Percentiles rank a stretch among this genome's conserved stretches.
These are phyloP conservation scores for Thalassiosira sp. DNA, from an alignment of 352 stramenopile genomes.

Conservation along the genomic window DNA sequence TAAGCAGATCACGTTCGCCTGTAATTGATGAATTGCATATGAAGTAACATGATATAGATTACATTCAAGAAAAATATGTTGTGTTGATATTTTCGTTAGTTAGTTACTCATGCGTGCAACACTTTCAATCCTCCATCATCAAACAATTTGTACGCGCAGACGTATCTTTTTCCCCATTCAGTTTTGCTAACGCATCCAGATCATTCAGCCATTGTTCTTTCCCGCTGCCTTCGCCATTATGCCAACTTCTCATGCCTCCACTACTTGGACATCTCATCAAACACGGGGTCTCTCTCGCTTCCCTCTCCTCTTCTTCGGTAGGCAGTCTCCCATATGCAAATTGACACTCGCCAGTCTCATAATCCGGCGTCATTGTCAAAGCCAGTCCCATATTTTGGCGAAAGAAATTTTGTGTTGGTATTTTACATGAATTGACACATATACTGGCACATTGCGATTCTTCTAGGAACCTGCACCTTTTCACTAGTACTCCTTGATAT, in stretches of 20 bases:
- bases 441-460: slow-evolving; percentile 83
- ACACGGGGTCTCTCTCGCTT: slow-evolving; percentile 74
- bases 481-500: slow-evolving; percentile 76
- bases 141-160: slow-evolving; percentile 9
- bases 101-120: too few relatives aligned
- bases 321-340: slow-evolving; percentile 82
- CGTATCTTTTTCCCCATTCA: slow-evolving; percentile 7
- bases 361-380: slow-evolving; percentile 86
- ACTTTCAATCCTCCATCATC: slow-evolving; percentile 51
- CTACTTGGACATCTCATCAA: slow-evolving; percentile 74
- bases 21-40: too few relatives aligned
- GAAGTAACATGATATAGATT: too few relatives aligned
- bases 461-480: slow-evolving; percentile 87
- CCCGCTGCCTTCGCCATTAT: slow-evolving; percentile 25
- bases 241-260: slow-evolving; percentile 64
- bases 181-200: slow-evolving; percentile 22
- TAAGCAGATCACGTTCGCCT: too few relatives aligned
- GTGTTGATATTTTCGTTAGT: too few relatives aligned
- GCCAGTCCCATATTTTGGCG: slow-evolving; percentile 85
- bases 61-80: too few relatives aligned
- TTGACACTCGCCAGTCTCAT: slow-evolving; percentile 86
- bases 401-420: slow-evolving; percentile 86
- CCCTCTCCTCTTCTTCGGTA: slow-evolving; percentile 66
- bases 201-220: slow-evolving; percentile 33
- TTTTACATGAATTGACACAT: slow-evolving; percentile 88